Evolutionary conservation across 495 filamentous ascomycete species (phyloP), one percentile per base, ranked within the genome.

Genomic region (Xylaria grammica): DNA sequence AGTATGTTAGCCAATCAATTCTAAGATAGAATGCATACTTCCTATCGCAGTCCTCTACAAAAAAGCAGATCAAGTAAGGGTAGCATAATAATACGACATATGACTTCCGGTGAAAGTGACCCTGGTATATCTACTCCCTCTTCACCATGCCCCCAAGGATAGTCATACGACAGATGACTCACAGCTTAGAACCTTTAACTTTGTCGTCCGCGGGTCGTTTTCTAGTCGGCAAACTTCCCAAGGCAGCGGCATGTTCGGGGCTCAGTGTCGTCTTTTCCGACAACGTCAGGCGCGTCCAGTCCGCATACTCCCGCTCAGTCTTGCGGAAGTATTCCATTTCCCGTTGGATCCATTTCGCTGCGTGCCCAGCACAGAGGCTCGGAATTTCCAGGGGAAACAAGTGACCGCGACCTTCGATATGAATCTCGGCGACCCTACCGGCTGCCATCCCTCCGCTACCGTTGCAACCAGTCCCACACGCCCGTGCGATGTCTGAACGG

Each of bases 341-440:
- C 40, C 68, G 66, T 0, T 75, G 82, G 36, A 94, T 65, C 82
- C 88, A 95, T 2, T 67, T 71, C 3, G 79, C 85, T 3, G 83
- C 83, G 34, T 84, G 78, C 60, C 86, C 81, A 3, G 89, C 90
- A 45, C 84, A 88, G 62, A 84, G 77, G 26, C 72, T 75, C n/a
- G 87, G 87, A 62, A 83, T 85, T 72, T 94, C 91, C 80, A 94
- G 88, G 0, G 93, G 89, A 34, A 96, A 81, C 30, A 97, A 74
- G 78, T 97, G 93, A 0, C 93, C 91, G n/a, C 80, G 80, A 0
- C 82, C 84, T 48, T 87, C 75, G 3, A 96, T 70, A 24, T 83
- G 78, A 3, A 90, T 85, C 50, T 88, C 76, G 46, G 84, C 77
- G 0, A 96, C 92, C 20, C 86, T 76, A 1, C 91, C 89, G 22